Conservation (phyloP, 2,329 filamentous ascomycete species). For the Fusarium graminum region DNA sequence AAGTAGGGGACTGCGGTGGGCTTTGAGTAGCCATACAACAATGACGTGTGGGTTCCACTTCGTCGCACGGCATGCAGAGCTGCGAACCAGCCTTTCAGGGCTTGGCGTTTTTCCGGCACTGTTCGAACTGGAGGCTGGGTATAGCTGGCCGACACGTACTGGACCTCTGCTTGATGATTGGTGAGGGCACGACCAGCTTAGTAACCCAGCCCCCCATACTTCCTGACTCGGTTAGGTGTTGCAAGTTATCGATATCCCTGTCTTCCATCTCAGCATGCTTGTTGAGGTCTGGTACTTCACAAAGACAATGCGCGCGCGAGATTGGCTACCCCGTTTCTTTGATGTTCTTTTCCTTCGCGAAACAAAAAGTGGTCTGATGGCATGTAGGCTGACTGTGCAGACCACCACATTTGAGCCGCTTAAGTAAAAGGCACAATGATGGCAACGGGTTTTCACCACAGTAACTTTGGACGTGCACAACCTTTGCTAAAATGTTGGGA, state of each 20-base stretch:
- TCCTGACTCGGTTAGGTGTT: too few species aligned
- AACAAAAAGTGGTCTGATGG: constrained; percentile 26
- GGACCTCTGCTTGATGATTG: background rate
- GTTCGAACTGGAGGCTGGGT: constrained; percentile 11
- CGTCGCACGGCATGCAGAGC: background rate
- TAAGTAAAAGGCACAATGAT: background rate
- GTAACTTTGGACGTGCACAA: background rate
- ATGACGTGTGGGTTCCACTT: constrained; percentile 34
- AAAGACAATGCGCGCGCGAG: background rate
- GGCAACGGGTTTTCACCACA: constrained; percentile 2
- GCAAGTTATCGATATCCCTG: background rate
- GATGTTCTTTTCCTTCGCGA: constrained; percentile 8
- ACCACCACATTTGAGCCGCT: constrained; percentile 2
- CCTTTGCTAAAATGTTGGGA: constrained; percentile 18
- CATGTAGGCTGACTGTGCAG: constrained; percentile 6
- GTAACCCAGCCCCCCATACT: too few species aligned
- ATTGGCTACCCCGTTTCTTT: background rate
- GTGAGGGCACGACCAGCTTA: background rate
- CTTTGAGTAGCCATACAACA: constrained; percentile 10
- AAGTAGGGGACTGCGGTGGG: too few species aligned
- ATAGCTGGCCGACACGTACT: background rate
- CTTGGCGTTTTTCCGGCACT: constrained; percentile 28
- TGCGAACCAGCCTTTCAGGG: constrained; percentile 10
- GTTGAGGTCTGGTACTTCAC: background rate
- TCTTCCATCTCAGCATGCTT: background rate